Percentiles rank a stretch among this genome's conserved stretches.
Evolutionary conservation across 805 yeast genomes (phyloP).

Genomic region (Saccharomycopsis guyanensis): DNA sequence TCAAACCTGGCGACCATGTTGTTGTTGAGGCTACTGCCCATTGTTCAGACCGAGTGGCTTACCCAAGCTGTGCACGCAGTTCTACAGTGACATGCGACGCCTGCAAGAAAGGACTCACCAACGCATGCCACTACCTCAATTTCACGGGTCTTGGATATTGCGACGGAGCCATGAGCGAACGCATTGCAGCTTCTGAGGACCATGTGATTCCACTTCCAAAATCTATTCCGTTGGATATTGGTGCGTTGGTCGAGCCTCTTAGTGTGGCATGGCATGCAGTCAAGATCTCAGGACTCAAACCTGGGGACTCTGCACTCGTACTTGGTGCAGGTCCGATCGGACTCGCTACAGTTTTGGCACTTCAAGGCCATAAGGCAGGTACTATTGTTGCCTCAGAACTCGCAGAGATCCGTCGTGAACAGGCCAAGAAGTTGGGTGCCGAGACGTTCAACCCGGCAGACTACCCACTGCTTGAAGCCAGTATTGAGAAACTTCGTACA

Average conservation of each 20-base stretch:
- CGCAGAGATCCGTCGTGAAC: constrained; percentile 35
- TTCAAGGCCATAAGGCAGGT: constrained; percentile 38
- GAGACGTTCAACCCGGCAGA: constrained; percentile 31
- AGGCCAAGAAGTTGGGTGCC: constrained; percentile 31
- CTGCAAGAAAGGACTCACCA: constrained; percentile 43
- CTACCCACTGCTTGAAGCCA: constrained; percentile 30
- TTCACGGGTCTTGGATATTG: constrained; percentile 49
- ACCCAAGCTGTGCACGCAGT: constrained; percentile 26
- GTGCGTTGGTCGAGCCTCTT: constrained; percentile 52
- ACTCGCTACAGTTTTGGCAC: constrained; percentile 40
- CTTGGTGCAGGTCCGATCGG: constrained; percentile 54
- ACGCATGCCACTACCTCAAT: constrained; percentile 42
- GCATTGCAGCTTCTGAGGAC: constrained; percentile 34
- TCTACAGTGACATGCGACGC: constrained; percentile 35
- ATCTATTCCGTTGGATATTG: constrained; percentile 34
- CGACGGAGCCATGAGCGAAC: constrained; percentile 50
- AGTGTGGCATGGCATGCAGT: constrained; percentile 58
- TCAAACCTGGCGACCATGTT: constrained; percentile 49
- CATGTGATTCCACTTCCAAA: constrained; percentile 37
- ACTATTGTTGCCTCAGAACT: constrained; percentile 45
- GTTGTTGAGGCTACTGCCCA: constrained; percentile 57
- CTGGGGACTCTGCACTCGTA: constrained; percentile 41
- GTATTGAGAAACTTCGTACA: constrained; percentile 32
- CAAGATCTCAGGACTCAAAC: constrained; percentile 31
- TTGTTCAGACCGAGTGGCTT: constrained; percentile 38